phyloP scores from a whole-genome alignment of 345 rosid species.

The Clausena lansium region DNA sequence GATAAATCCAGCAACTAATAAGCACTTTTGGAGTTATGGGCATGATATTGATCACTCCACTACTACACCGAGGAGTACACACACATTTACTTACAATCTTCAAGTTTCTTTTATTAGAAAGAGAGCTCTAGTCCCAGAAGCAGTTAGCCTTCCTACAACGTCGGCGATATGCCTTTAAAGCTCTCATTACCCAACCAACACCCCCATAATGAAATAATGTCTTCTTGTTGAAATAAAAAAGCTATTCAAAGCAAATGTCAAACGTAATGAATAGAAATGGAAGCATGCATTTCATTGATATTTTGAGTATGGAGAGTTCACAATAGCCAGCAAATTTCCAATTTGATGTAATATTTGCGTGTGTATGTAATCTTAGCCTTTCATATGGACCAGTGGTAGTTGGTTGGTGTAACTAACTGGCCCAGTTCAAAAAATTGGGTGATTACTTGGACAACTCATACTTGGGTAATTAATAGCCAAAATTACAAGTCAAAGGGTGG shows the following conservation, averaged over 20 bases:
- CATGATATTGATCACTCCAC: neutral
- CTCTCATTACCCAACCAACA: constrained; percentile 1
- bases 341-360: neutral
- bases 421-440: neutral
- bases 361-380: neutral
- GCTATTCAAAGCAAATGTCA: neutral
- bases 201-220: neutral
- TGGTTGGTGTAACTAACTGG: constrained; percentile 10
- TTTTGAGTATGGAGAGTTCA: neutral
- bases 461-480: neutral
- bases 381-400: too few relatives aligned
- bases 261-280: neutral
- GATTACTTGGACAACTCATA: neutral
- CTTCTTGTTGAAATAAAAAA: constrained; percentile 4
- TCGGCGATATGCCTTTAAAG: neutral
- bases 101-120: neutral
- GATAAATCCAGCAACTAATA: neutral
- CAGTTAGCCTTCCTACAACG: neutral
- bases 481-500: neutral
- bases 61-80: too few relatives aligned
- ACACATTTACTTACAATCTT: neutral
- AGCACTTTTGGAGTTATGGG: neutral
- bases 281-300: neutral
- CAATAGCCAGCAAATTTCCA: neutral
- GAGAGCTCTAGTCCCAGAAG: neutral